phyloP scores from a whole-genome alignment of 1,284 basidiomycete genomes.

The Leccinum pseudoinsigne region DNA sequence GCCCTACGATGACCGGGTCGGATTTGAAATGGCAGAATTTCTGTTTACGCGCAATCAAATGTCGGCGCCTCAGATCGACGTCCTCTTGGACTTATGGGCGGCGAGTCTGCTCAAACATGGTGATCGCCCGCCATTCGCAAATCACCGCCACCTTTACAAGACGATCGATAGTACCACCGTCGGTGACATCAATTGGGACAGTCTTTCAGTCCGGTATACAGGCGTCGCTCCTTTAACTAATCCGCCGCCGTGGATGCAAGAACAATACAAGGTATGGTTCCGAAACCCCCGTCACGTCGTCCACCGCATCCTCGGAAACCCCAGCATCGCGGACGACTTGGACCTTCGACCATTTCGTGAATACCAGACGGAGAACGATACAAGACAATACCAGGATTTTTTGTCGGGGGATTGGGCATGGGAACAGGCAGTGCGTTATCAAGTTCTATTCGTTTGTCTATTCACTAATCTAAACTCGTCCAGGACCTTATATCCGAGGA shows the following conservation, averaged over 20 bases:
- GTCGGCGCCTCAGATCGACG: neutral
- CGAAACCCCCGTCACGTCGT: neutral
- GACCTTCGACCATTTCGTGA: slow-evolving; percentile 31
- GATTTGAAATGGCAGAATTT: neutral
- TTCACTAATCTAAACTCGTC: neutral
- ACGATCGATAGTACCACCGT: neutral
- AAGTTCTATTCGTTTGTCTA: neutral
- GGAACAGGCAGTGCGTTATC: slow-evolving; percentile 28
- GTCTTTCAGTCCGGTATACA: neutral
- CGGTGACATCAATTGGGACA: neutral
- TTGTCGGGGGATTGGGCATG: slow-evolving; percentile 8
- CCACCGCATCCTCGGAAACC: slow-evolving; percentile 25
- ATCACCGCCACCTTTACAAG: neutral
- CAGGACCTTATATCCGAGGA: slow-evolving; percentile 23
- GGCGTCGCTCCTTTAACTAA: neutral
- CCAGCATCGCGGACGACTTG: slow-evolving; percentile 27
- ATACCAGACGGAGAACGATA: slow-evolving; percentile 14
- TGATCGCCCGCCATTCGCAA: neutral
- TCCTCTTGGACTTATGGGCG: neutral
- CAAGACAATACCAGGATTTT: slow-evolving; percentile 28
- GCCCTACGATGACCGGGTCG: neutral
- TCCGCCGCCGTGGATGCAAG: neutral
- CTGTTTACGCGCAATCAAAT: neutral
- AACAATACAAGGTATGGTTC: neutral
- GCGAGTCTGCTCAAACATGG: neutral